These are phyloP conservation scores for Chrysoporthe puriensis DNA, from an alignment of 2,329 filamentous ascomycete genomes.

Conservation along the genomic window DNA sequence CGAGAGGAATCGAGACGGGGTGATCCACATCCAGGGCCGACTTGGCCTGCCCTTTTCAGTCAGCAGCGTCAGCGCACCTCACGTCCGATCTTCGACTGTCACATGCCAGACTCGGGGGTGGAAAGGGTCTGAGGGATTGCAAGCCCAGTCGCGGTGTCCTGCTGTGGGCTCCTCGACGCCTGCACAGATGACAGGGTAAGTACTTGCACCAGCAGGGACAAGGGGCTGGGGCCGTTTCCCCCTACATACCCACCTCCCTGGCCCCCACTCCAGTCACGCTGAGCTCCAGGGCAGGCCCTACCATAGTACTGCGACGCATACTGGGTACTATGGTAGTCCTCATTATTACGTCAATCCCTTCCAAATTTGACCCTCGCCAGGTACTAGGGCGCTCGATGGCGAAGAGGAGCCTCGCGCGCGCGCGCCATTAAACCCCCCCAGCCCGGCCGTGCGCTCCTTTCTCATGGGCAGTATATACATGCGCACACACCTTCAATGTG, in stretches of 20 bases:
- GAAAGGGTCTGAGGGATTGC: neutral
- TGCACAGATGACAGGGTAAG: neutral
- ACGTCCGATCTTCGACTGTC: conserved; percentile 9
- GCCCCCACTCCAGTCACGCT: neutral
- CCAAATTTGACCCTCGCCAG: conserved; percentile 13
- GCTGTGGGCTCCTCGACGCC: neutral
- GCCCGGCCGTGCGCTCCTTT: neutral
- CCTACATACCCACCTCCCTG: neutral
- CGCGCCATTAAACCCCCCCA: neutral
- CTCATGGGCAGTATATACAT: neutral
- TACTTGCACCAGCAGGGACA: conserved; percentile 4
- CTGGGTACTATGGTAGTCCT: neutral
- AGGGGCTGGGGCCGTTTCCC: neutral
- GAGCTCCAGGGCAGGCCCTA: neutral
- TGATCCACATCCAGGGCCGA: neutral
- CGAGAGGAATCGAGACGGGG: neutral
- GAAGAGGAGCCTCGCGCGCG: neutral
- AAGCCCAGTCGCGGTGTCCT: conserved; percentile 2
- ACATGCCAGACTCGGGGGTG: conserved; percentile 8
- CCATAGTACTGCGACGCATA: neutral
- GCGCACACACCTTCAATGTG: neutral
- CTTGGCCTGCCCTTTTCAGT: conserved; percentile 5
- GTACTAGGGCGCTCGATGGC: neutral
- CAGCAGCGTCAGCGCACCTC: conserved; percentile 7
- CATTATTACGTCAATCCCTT: conserved; percentile 21